Evolutionary conservation across 2,329 filamentous ascomycete genomes (phyloP), one percentile per base, ranked within the genome.

Genomic region (Epichloe typhina): DNA sequence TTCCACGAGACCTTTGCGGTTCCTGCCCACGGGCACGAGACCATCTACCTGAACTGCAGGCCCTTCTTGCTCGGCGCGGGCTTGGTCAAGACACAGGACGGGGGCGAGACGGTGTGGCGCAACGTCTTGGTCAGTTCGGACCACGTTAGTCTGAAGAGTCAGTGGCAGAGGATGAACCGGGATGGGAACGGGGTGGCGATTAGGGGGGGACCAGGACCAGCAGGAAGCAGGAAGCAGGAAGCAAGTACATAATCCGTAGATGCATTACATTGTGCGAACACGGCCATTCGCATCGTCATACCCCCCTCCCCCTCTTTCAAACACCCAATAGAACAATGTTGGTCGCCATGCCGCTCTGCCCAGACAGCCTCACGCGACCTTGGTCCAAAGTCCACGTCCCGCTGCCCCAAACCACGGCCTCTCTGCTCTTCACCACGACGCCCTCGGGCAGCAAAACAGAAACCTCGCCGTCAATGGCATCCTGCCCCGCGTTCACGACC

Each of bases 1-100:
- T 79, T 67, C 53, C 77, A 82, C 58, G 77, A 81, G 67, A 69
- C 71, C 0, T 79, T 74, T 55, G 17, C 67, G 26, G 69, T 72
- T 5, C 68, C 68, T 1, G 61, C 63, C 3, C 66, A 68, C 3
- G 62, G 64, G 8, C 77, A 74, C 62, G 77, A 81, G 68, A 71
- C 65, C 2, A 65, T 80, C 21, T 78, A 79, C 56, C 54, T 68
- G 7, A 72, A 75, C 52, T 69, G 68, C 55, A 61, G 57, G 49
- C 70, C 70, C 1, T 52, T 62, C 4, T 49, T 71, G 38, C 51
- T 73, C 47, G 71, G 67, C 2, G 56, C 55, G 3, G 57, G 59
- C 0, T 53, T 57, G 8, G 59, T 65, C 19, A 58, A 53, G 50
- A 58, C 58, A 6, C 52, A 58, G 6, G 52, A 33, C 15, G 42